Percentiles rank a stretch among this genome's conserved stretches.
phyloP scores from a whole-genome alignment of 306 rosid species.

The Vigna unguiculata region DNA sequence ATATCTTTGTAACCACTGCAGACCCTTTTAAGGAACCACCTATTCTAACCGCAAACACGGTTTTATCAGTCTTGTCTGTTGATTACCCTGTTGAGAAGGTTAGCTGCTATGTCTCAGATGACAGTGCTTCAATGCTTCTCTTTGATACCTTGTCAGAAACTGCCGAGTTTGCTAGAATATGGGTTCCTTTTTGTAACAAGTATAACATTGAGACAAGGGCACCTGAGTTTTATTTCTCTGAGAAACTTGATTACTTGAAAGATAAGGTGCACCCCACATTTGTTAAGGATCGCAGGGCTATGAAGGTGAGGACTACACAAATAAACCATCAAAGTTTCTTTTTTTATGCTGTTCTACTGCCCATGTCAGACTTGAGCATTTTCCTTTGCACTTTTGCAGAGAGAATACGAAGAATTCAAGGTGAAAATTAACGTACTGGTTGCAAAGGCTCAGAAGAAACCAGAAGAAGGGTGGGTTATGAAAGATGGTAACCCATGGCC shows the following conservation, averaged over 20 bases:
- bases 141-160: slow-evolving; percentile 81
- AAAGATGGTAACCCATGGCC: slow-evolving; percentile 99
- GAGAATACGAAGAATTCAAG: slow-evolving; percentile 98
- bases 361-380: not conserved
- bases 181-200: slow-evolving; percentile 95
- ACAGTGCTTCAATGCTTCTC: slow-evolving; percentile 89
- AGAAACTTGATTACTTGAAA: slow-evolving; percentile 92
- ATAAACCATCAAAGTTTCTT: slow-evolving; percentile 7
- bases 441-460: slow-evolving; percentile 86
- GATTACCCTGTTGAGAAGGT: slow-evolving; percentile 93
- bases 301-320: slow-evolving; percentile 65
- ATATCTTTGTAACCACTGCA: slow-evolving; percentile 81
- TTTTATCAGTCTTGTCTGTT: slow-evolving; percentile 78
- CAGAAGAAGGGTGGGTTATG: slow-evolving; percentile 98
- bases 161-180: slow-evolving; percentile 83
- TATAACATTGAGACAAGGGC: slow-evolving; percentile 82
- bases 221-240: slow-evolving; percentile 87
- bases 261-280: slow-evolving; percentile 85
- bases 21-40: slow-evolving; percentile 97
- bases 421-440: slow-evolving; percentile 86
- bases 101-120: slow-evolving; percentile 90
- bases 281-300: slow-evolving; percentile 92
- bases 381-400: slow-evolving; percentile 55
- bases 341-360: not conserved
- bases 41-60: slow-evolving; percentile 82